These are phyloP conservation scores for Russula sp. DNA, from an alignment of 768 basidiomycete species.

Conservation along the genomic window DNA sequence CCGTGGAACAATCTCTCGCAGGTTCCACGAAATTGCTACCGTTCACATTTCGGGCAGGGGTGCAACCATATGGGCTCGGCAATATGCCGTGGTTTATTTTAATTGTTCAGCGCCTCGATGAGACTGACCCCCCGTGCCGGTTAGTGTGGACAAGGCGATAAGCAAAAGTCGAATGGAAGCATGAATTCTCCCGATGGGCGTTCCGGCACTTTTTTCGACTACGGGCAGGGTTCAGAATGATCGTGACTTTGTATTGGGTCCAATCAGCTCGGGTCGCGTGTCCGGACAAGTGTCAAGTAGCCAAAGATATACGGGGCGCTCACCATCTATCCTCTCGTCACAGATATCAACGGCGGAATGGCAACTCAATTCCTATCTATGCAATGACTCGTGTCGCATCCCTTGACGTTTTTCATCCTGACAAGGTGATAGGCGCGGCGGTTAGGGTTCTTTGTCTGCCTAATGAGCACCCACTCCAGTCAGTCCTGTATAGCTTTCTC, in stretches of 20 bases:
- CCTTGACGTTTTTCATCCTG: not conserved
- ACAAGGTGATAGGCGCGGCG: not conserved
- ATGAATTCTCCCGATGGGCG: not conserved
- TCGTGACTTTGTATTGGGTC: not conserved
- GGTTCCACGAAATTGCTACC: not conserved
- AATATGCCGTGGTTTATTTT: not conserved
- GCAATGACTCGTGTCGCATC: not conserved
- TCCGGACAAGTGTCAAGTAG: not conserved
- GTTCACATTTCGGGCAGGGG: conserved; percentile 4
- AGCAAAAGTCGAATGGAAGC: conserved; percentile 14
- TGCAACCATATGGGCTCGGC: conserved; percentile 6
- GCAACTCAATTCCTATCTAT: not conserved
- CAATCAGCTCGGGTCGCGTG: not conserved
- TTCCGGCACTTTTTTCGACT: not conserved
- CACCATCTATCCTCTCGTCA: not conserved
- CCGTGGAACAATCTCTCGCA: not conserved
- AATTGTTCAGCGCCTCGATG: not conserved
- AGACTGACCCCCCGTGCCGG: not conserved
- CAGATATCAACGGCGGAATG: not conserved
- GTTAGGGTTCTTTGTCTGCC: not conserved
- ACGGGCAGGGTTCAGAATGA: not conserved
- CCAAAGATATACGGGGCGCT: not conserved
- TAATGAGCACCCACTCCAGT: not conserved
- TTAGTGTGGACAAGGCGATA: conserved; percentile 9
- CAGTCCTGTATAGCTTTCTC: conserved; percentile 12